Conservation (phyloP, 1,284 basidiomycete genomes). For the Neonothopanus nambi region DNA sequence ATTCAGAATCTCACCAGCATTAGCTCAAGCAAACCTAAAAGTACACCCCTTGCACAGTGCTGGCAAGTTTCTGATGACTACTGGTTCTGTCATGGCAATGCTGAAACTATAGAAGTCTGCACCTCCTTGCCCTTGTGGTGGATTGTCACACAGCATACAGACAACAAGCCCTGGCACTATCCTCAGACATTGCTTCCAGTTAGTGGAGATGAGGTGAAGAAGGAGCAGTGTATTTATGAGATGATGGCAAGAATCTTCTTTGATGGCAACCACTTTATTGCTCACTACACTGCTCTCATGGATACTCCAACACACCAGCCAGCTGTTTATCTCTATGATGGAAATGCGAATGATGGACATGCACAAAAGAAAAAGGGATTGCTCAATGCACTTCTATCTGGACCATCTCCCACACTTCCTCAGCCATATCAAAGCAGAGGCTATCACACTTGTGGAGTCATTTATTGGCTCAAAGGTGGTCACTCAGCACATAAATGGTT, state of each 20-base stretch:
- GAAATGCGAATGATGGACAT: no score
- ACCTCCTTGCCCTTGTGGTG: not conserved
- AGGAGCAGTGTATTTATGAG: not conserved
- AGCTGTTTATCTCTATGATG: no score
- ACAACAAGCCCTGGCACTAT: not conserved
- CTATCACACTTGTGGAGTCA: no score
- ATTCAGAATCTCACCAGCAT: not conserved
- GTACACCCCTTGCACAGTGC: not conserved
- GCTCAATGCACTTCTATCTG: no score
- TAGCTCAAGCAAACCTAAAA: no score
- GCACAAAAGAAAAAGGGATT: no score
- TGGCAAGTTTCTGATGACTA: not conserved
- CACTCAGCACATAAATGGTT: no score
- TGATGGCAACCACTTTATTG: not conserved
- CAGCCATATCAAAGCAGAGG: no score
- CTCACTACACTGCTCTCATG: no score
- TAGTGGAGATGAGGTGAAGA: not conserved
- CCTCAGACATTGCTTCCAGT: not conserved
- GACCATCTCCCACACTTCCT: no score
- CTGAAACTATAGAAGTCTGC: not conserved
- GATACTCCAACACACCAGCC: no score
- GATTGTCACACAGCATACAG: not conserved
- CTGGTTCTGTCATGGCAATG: not conserved
- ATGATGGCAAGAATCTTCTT: not conserved
- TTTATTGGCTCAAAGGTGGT: no score